Base-by-base conservation (phyloP, 2,329 filamentous ascomycete genomes). In the Arthrobotrys musiformis region DNA sequence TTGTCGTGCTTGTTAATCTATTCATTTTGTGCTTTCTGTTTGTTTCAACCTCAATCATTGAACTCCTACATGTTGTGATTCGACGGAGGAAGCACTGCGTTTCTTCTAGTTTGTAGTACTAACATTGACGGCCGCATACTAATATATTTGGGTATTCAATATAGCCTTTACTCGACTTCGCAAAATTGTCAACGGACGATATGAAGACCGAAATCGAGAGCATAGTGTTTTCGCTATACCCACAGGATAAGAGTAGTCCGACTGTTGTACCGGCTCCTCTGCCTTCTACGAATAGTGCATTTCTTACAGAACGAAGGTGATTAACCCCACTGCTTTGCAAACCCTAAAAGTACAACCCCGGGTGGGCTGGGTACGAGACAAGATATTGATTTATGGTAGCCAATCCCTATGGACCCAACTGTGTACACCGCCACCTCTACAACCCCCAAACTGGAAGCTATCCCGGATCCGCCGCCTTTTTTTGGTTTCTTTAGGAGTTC, bases 391-490 rank as follows among this genome's bases (percentile, higher is more conserved):
- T 42, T 40, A 5, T 58, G 1, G 22, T 64, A 81, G 80, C 44
- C 48, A 79, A 69, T 97, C 95, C 0, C 87, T 99, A 35, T 99
- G 95, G 95, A 93, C 94, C 44, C 95, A 99, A 85, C 89, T 99
- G 3, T 93, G 97, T 30, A 94, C 94, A 1, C 94, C 95, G 19
- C 95, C 95, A 1, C 94, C 95, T 1, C 89, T 99, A 40, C 93
- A 97, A 81, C 95, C 95, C 4, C 94, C 95, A 0, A 95, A 99
- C 84, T 99, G 95, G 95, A 96, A 97, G 74, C 93, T 95, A 79
- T 97, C 93, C 63, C 92, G 94, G 62, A 99, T 97, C 81, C 90
- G 95, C 64, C 92, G 95, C 28, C 89, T 99, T 26, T 99, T 99
- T 83, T 89, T 99, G 46, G 94, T 99, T 66, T 97, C 94, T 0